Base-by-base conservation (phyloP, 148 eudicot genomes). In the Spergularia marina region DNA sequence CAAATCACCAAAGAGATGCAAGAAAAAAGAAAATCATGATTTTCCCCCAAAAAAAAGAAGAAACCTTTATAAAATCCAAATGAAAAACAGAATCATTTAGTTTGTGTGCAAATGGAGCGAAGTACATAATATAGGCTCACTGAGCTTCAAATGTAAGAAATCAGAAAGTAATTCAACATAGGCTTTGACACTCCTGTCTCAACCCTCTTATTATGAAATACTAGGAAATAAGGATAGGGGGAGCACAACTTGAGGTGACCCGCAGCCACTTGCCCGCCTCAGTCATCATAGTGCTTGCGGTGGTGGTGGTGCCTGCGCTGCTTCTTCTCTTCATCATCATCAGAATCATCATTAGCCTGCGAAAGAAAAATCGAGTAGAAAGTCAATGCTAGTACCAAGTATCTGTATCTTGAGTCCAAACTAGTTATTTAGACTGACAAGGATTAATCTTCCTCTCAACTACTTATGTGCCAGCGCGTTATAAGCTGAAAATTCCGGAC, bases 211-310 rank as follows among this genome's bases (percentile, higher is more conserved):
- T 77, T 77, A 77, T 70, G 49, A 69, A 40, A 62, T 18, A 30
- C 13, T 18, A 21, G 47, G 52, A 57, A 36, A 39, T 23, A 66
- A 16, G 23, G 56, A 25, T 76, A 20, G 56, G 62, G 47, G 23
- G 4, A 77, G 58, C 65, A n/a, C 63, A 36, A 40, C 51, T 77
- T 62, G 44, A 44, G 14, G 30, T 6, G 64, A 77, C 21, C 0
- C 52, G 55, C 58, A 49, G 62, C 14, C 53, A 41, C 47, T 30
- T 30, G 36, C 36, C 36, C 4, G 49, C 49, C 66, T 77, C 55
- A 77, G 34, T 70, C 75, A 75, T 74, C 82, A 39, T 79, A 71
- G 75, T 79, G 71, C 71, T 72, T 69, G 71, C 82, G 82, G 58
- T 77, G 53, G 75, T 80, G 82, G 75, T 80, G 82, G 51, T 75